A percentile compares a stretch with the other conserved stretches of the same genome.
Conservation (phyloP, 768 basidiomycete species). For the Kwoniella pini region DNA sequence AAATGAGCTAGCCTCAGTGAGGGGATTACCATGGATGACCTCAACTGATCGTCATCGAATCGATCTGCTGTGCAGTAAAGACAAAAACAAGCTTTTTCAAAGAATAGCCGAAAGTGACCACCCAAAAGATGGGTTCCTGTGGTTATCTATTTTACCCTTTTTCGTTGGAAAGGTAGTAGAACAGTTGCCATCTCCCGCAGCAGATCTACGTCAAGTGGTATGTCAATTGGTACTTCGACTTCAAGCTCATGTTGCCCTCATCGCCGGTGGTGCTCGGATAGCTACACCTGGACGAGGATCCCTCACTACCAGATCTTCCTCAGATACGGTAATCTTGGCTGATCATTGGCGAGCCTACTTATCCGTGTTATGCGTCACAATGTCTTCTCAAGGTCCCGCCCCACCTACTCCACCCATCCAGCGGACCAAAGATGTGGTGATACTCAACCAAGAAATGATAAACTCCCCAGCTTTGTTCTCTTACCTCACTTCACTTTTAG, state of each 20-base stretch:
- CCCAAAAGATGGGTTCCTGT: slow-evolving; percentile 45
- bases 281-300: slow-evolving; percentile 23
- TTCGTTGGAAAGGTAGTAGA: slow-evolving; percentile 33
- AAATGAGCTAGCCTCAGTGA: slow-evolving; percentile 31
- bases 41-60: slow-evolving; percentile 42
- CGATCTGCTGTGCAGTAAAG: slow-evolving; percentile 27
- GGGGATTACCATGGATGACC: slow-evolving; percentile 37
- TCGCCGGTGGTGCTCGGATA: slow-evolving; percentile 26
- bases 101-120: slow-evolving; percentile 47
- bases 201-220: slow-evolving; percentile 37
- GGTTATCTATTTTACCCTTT: slow-evolving; percentile 44
- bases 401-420: slow-evolving; percentile 45
- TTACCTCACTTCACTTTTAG: slow-evolving; percentile 81
- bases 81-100: slow-evolving; percentile 35
- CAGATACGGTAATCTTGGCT: slow-evolving; percentile 44
- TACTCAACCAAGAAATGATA: slow-evolving; percentile 76
- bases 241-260: slow-evolving; percentile 41
- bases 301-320: slow-evolving; percentile 26
- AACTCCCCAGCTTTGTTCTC: slow-evolving; percentile 81
- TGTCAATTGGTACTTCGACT: slow-evolving; percentile 38
- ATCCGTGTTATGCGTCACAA: slow-evolving; percentile 77
- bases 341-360: slow-evolving; percentile 57
- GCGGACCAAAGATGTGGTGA: slow-evolving; percentile 55
- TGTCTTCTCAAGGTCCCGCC: slow-evolving; percentile 58
- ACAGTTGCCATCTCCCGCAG: slow-evolving; percentile 27